These are phyloP conservation scores for Gossypium sturtianum DNA, from an alignment of 345 rosid genomes.

Conservation along the genomic window DNA sequence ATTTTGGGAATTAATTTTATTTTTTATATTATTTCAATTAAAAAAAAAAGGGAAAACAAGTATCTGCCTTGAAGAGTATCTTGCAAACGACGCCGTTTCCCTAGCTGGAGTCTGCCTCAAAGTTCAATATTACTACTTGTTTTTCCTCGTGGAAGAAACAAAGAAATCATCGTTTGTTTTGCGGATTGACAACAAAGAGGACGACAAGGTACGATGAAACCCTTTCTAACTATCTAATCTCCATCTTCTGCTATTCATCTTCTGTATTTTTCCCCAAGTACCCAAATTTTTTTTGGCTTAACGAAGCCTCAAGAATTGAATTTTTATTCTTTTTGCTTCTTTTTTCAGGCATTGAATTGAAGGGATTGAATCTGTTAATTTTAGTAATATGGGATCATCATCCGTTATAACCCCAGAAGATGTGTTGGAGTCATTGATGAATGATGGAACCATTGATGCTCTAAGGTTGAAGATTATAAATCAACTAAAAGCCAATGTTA, in stretches of 20 bases:
- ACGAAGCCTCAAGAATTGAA: background rate
- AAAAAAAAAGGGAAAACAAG: no score
- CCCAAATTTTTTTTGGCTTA: background rate
- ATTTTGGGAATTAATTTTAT: no score
- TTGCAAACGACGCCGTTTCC: no score
- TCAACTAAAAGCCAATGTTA: conserved; percentile 71
- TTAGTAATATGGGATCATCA: conserved; percentile 35
- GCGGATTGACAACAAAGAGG: background rate
- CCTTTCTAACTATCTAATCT: background rate
- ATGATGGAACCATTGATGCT: conserved; percentile 67
- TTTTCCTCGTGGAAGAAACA: no score
- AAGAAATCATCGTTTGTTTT: background rate
- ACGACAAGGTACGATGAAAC: background rate
- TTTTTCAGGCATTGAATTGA: background rate
- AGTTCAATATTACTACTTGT: no score
- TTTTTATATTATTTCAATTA: no score
- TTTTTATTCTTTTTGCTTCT: background rate
- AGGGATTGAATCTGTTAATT: background rate
- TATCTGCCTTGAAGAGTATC: no score
- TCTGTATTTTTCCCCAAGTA: background rate
- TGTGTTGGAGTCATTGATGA: conserved; percentile 64
- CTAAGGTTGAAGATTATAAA: conserved; percentile 66
- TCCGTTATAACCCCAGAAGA: conserved; percentile 65
- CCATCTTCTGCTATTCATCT: no score
- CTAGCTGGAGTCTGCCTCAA: no score